Evolutionary conservation across 768 basidiomycete genomes (phyloP), one percentile per base, ranked within the genome.

Genomic region (Termitomyces bulborhizus): DNA sequence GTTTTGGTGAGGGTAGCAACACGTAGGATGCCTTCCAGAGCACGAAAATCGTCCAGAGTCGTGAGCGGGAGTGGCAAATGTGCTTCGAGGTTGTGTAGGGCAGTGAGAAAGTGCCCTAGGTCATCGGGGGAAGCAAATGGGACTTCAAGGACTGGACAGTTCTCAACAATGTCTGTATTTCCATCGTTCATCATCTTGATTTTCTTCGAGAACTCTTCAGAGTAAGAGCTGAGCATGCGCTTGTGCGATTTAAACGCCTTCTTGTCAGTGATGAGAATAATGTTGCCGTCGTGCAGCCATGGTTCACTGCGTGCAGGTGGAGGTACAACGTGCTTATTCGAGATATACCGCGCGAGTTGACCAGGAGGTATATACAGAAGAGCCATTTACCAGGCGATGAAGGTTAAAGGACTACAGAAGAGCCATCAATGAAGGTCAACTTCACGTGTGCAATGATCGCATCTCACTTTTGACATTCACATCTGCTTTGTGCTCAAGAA

Each of bases 271-370:
- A 58, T 37, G 3, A 64, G 57, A 3, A 62, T 34, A 11, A 62
- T 56, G 57, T 64, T 64, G 11, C 63, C 63, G 18, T 58, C 53
- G 3, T 56, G 29, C 13, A 51, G 49, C 55, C 58, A 62, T 13
- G 55, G 54, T 0, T 1, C 12, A 27, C 53, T 53, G 4, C 51
- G 61, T 1, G 62, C 62, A 1, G 60, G 57, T 9, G 59, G 59
- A 3, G 58, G 60, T 8, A 63, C 3, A 4, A 21, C 3, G 12
- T 49, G 60, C 6, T 46, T 39, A 9, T 47, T 26, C 15, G 47
- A n/a, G 6, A 58, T 51, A 21, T 53, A 56, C 6, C 48, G 31
- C 21, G 37, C 45, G 2, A 60, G 60, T 6, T 41, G 51, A 3
- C 51, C 51, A n/a, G 48, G 48, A 9, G 48, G 48, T 16, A 7